Evolutionary conservation across 164 flowering plant genomes (phyloP), one percentile per base, ranked within the genome.

Genomic region (Nelumbo lutea): DNA sequence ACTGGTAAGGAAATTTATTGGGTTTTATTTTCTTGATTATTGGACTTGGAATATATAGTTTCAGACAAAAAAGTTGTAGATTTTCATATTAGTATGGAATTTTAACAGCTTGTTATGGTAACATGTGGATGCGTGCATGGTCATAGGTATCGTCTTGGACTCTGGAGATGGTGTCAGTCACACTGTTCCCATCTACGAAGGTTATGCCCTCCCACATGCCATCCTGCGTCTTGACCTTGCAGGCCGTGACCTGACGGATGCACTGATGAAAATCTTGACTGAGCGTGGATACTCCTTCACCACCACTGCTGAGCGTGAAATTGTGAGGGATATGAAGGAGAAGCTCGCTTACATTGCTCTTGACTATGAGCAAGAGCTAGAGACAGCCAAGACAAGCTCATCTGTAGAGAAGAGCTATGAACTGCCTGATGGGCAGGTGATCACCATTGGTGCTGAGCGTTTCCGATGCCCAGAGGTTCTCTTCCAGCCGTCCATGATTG

Each of bases 101-200:
- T 40, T 8, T 7, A 43, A 7, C 13, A 1, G 39, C 53, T 50
- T 56, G 50, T 62, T 42, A 5, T 64, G 50, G 41, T 38, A 38
- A 27, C 27, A 45, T 8, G 39, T 1, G 39, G 11, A 45, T 59
- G 56, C 3, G 5, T 9, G 13, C 47, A 42, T 72, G 27, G 13
- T 53, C 60, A 15, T 45, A 86, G 90, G 90, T 71, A 87, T 88
- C 75, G 90, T 87, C 63, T 76, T 87, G 77, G 90, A 88, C 73
- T 88, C 90, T 59, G 93, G 93, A 3, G 93, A 88, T 81, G 93
- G 93, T 81, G 90, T 88, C 67, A 88, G 89, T 77, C 90, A 87
- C 73, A 87, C 93, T 0, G 93, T 88, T 52, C 94, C 94, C 65
- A 87, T 88, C 73, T 88, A 88, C 66, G 93, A 88, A 80, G 93